Evolutionary conservation across 306 rosid species (phyloP).

Genomic region (Sicyos baderoa): DNA sequence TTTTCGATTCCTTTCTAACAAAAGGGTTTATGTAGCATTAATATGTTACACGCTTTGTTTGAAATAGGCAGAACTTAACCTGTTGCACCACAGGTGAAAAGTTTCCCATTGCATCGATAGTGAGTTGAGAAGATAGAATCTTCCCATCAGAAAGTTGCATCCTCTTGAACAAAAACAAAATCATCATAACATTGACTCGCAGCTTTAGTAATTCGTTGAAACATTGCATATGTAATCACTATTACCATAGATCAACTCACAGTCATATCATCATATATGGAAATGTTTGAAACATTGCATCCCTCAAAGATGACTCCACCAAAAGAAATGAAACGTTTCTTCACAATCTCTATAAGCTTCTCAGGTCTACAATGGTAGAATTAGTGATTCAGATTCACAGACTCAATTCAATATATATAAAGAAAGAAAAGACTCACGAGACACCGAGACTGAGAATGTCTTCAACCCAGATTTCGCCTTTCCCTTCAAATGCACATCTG

Average conservation of each 20-base stretch:
- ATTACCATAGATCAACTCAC: constrained; percentile 47
- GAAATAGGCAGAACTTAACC: constrained; percentile 28
- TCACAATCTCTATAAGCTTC: constrained; percentile 68
- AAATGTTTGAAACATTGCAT: constrained; percentile 44
- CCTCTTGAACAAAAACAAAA: constrained; percentile 33
- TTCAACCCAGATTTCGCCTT: constrained; percentile 90
- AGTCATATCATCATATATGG: constrained; percentile 65
- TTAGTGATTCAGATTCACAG: constrained; percentile 5
- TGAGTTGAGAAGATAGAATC: constrained; percentile 56
- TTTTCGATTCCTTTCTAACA: too few species aligned
- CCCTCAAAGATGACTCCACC: constrained; percentile 83
- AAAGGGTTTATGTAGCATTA: neutral
- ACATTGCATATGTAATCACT: neutral
- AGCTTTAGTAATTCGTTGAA: neutral
- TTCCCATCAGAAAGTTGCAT: constrained; percentile 57
- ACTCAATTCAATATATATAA: neutral
- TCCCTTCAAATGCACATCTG: constrained; percentile 89
- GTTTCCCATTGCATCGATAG: constrained; percentile 96
- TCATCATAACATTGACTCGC: neutral
- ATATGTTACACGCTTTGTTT: neutral
- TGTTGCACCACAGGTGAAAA: constrained; percentile 90
- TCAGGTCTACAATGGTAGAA: constrained; percentile 48
- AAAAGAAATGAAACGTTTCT: constrained; percentile 63
- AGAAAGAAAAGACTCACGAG: constrained; percentile 53
- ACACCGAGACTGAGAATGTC: constrained; percentile 90